A percentile compares a stretch with the other conserved stretches of the same genome.
These are phyloP conservation scores for Solanum chacoense DNA, from an alignment of 305 asterid genomes.

Conservation along the genomic window DNA sequence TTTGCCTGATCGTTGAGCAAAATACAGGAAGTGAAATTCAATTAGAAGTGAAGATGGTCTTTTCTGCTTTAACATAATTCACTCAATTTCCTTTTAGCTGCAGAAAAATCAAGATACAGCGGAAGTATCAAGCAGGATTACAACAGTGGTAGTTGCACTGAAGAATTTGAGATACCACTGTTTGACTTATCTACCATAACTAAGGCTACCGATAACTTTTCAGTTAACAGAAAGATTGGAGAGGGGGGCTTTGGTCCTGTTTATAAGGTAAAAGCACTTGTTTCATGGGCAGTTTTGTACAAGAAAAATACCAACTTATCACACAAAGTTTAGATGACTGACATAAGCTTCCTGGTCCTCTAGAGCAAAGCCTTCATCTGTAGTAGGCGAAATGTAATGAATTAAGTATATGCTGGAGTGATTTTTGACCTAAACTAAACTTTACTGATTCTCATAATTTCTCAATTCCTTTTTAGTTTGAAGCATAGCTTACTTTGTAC, in stretches of 20 bases:
- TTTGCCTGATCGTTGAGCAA: not conserved
- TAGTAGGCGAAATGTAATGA: not conserved
- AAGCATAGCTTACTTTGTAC: not conserved
- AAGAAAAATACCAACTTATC: not conserved
- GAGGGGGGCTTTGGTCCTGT: slow-evolving; percentile 40
- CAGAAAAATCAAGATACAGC: not conserved
- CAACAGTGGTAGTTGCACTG: not conserved
- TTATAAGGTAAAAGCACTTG: slow-evolving; percentile 20
- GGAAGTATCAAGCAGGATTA: not conserved
- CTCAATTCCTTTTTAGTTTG: not conserved
- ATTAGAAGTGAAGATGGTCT: not conserved
- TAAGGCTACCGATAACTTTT: slow-evolving; percentile 29
- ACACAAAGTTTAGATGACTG: not conserved
- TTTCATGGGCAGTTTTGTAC: not conserved
- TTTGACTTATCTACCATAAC: slow-evolving; percentile 17
- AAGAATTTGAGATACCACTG: slow-evolving; percentile 25
- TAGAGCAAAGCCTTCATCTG: not conserved
- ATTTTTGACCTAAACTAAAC: not conserved
- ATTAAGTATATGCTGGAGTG: not conserved
- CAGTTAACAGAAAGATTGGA: slow-evolving; percentile 25
- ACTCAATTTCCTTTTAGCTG: not conserved
- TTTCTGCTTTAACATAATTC: not conserved
- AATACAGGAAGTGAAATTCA: not conserved
- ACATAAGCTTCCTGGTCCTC: not conserved
- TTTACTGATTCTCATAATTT: not conserved